Evolutionary conservation across 371 early-diverging fungal genomes (phyloP).

Genomic region (Dinochytrium kinnereticum): DNA sequence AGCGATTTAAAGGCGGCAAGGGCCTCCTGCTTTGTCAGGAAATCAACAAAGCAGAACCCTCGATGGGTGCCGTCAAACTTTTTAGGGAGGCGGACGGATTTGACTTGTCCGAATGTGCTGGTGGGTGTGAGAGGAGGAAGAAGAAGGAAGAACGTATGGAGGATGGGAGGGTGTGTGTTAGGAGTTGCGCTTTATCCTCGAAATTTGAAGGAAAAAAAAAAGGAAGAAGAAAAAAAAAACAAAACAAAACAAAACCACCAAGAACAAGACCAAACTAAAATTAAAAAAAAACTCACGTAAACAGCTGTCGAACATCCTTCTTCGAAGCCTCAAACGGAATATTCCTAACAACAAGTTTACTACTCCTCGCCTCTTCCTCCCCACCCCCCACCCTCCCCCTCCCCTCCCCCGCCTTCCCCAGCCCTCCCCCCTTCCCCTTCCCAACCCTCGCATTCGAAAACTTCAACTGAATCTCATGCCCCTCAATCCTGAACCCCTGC

Average conservation of each 20-base stretch:
- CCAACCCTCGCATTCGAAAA: conserved; percentile 69
- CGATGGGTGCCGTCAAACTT: conserved; percentile 95
- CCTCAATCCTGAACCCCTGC: conserved; percentile 84
- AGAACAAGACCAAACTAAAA: conserved; percentile 11
- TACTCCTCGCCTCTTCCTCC: conserved; percentile 59
- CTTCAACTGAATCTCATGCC: conserved; percentile 84
- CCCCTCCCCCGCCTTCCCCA: conserved; percentile 4
- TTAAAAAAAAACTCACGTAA: conserved; percentile 63
- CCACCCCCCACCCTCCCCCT: conserved; percentile 19
- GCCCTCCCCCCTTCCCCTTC: conserved; percentile 17
- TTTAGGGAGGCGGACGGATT: conserved; percentile 93
- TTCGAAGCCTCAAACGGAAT: conserved; percentile 98
- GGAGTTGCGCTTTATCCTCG: no score
- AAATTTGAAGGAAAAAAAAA: conserved; percentile 2
- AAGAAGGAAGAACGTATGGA: neutral
- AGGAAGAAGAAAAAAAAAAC: conserved; percentile 6
- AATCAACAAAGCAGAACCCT: conserved; percentile 98
- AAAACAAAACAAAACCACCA: neutral
- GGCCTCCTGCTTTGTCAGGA: conserved; percentile 92
- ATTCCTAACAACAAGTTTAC: conserved; percentile 96
- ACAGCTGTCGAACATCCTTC: conserved; percentile 91
- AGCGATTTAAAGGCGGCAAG: conserved; percentile 88
- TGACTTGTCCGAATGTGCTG: conserved; percentile 90
- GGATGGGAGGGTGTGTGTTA: no score
- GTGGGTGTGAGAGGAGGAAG: neutral